Conservation (phyloP, 2,329 filamentous ascomycete species). For the Ophiostoma montium region DNA sequence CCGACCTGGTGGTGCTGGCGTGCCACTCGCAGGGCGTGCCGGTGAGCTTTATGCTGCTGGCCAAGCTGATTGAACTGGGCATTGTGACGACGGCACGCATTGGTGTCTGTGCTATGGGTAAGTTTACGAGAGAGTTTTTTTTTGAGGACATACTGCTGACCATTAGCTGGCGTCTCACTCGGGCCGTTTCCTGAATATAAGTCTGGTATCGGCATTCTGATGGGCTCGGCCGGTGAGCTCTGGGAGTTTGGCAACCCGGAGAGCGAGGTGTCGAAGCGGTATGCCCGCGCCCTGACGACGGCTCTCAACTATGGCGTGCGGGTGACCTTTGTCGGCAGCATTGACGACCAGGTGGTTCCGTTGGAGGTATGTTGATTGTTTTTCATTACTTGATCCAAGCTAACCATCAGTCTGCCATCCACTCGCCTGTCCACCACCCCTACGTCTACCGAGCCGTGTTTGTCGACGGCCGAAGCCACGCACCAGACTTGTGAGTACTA, state of each 20-base stretch:
- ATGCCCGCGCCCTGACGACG: conserved; percentile 59
- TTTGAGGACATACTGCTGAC: conserved; percentile 9
- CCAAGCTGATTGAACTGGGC: conserved; percentile 82
- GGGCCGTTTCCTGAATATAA: conserved; percentile 90
- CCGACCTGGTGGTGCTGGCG: conserved; percentile 82
- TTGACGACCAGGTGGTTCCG: conserved; percentile 92
- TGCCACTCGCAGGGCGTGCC: conserved; percentile 95
- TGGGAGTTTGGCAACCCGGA: conserved; percentile 83
- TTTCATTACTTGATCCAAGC: conserved; percentile 4
- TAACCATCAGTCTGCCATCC: conserved; percentile 54
- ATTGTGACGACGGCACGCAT: conserved; percentile 65
- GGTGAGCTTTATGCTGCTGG: conserved; percentile 80
- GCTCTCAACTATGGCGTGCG: conserved; percentile 67
- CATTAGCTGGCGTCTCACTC: conserved; percentile 68
- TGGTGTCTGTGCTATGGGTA: conserved; percentile 67
- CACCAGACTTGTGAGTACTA: conserved; percentile 61
- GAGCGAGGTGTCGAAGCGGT: conserved; percentile 69
- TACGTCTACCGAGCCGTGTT: conserved; percentile 95
- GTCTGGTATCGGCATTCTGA: conserved; percentile 70
- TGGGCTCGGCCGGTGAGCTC: conserved; percentile 80
- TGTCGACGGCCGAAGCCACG: conserved; percentile 81
- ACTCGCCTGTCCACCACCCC: conserved; percentile 73
- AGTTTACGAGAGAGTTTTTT: conserved; percentile 17
- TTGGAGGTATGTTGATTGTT: conserved; percentile 51
- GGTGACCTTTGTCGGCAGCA: conserved; percentile 81